These are phyloP conservation scores for Botrytis sinoallii DNA, from an alignment of 2,329 filamentous ascomycete genomes.

Conservation along the genomic window DNA sequence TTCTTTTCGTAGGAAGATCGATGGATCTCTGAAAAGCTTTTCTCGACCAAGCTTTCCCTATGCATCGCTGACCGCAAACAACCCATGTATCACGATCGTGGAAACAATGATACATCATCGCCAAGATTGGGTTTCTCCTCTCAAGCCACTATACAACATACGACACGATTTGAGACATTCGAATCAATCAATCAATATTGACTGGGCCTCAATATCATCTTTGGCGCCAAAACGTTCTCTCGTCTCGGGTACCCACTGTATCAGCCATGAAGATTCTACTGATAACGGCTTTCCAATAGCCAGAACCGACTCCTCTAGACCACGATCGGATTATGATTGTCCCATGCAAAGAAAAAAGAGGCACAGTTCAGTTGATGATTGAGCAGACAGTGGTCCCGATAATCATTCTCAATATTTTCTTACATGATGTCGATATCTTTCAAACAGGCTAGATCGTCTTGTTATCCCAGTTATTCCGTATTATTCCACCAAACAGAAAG, in stretches of 20 bases:
- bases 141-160: neutral
- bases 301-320: neutral
- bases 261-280: neutral
- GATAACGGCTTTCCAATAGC: neutral
- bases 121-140: neutral
- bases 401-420: neutral
- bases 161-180: neutral
- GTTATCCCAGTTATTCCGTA: neutral
- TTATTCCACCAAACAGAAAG: constrained; percentile 1
- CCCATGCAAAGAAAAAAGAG: neutral
- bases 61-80: neutral
- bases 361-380: neutral
- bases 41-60: neutral
- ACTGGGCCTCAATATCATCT: neutral
- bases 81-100: neutral
- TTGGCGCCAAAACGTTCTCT: neutral
- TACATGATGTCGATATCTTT: neutral
- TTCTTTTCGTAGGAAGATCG: neutral
- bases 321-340: neutral
- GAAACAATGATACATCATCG: neutral
- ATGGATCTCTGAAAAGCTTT: neutral
- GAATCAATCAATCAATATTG: constrained; percentile 1
- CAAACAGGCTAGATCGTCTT: neutral
- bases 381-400: neutral
- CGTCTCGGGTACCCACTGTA: neutral